Evolutionary conservation across 371 early-diverging fungal genomes (phyloP).

Genomic region (Apophysomyces ossiformis): DNA sequence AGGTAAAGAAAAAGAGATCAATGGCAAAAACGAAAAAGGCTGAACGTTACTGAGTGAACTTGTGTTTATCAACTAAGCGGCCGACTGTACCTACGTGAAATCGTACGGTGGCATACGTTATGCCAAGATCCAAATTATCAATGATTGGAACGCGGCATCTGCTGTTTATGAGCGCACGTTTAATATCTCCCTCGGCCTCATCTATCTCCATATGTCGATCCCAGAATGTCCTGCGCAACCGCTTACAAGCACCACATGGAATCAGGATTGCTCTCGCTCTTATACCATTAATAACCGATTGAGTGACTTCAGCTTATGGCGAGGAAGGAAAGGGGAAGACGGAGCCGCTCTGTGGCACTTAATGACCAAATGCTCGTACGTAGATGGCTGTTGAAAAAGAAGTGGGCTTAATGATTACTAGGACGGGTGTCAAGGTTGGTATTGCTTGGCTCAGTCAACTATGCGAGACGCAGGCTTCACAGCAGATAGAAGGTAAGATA

Average conservation of each 20-base stretch:
- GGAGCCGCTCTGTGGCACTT: constrained; percentile 93
- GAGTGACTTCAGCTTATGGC: constrained; percentile 91
- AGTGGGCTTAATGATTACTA: constrained; percentile 12
- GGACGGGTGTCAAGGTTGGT: constrained; percentile 87
- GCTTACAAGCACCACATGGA: constrained; percentile 62
- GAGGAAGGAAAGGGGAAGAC: constrained; percentile 70
- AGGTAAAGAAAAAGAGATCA: constrained; percentile 18
- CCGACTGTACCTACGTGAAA: constrained; percentile 79
- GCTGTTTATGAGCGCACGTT: constrained; percentile 90
- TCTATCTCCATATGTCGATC: constrained; percentile 75
- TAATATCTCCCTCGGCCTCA: constrained; percentile 86
- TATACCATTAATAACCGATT: constrained; percentile 83
- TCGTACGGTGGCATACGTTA: constrained; percentile 58
- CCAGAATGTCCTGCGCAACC: constrained; percentile 60
- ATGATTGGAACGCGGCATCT: constrained; percentile 78
- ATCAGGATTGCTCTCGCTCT: constrained; percentile 71
- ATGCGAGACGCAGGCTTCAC: constrained; percentile 67
- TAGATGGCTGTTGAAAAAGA: not conserved
- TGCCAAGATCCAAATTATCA: constrained; percentile 74
- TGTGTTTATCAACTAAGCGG: constrained; percentile 40
- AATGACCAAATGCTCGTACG: constrained; percentile 84
- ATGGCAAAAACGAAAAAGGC: not conserved
- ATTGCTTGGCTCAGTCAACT: constrained; percentile 91
- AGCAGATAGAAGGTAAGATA: constrained; percentile 44
- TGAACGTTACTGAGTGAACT: not conserved